A percentile compares a stretch with the other conserved stretches of the same genome.
Evolutionary conservation across 805 yeast genomes (phyloP).

Genomic region (Debaryomyces tyrocola): DNA sequence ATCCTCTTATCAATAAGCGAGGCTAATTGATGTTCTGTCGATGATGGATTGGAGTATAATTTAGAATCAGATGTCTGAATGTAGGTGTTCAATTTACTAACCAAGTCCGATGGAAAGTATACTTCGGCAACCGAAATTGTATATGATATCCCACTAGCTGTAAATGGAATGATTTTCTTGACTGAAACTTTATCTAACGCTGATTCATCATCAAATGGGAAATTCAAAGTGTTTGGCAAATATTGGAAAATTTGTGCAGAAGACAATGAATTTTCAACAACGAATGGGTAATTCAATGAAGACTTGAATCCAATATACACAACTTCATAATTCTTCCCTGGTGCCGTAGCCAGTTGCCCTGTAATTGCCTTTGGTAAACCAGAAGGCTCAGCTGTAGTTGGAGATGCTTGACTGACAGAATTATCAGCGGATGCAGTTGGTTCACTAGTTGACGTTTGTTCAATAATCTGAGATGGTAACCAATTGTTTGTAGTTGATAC

Average conservation of each 20-base stretch:
- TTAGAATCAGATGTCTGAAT: constrained; percentile 53
- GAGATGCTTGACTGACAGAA: constrained; percentile 29
- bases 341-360: constrained; percentile 54
- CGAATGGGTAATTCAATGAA: constrained; percentile 80
- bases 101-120: constrained; percentile 64
- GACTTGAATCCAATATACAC: constrained; percentile 78
- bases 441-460: constrained; percentile 18
- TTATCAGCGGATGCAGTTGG: constrained; percentile 33
- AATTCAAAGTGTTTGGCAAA: constrained; percentile 70
- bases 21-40: constrained; percentile 59
- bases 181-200: constrained; percentile 51
- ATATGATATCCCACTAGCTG: constrained; percentile 52
- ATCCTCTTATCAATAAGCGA: constrained; percentile 69
- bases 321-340: constrained; percentile 47
- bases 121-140: constrained; percentile 87
- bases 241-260: constrained; percentile 85
- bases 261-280: constrained; percentile 67
- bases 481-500: constrained; percentile 17
- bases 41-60: constrained; percentile 59
- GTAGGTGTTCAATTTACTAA: constrained; percentile 48
- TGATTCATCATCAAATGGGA: constrained; percentile 50
- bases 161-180: constrained; percentile 71
- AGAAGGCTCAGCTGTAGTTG: constrained; percentile 35
- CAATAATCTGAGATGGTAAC: constrained; percentile 37
- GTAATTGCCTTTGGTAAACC: constrained; percentile 77